A percentile compares a stretch with the other conserved stretches of the same genome.
These are phyloP conservation scores for Eimeria mitis DNA, from an alignment of 169 alveolate genomes.

Conservation along the genomic window DNA sequence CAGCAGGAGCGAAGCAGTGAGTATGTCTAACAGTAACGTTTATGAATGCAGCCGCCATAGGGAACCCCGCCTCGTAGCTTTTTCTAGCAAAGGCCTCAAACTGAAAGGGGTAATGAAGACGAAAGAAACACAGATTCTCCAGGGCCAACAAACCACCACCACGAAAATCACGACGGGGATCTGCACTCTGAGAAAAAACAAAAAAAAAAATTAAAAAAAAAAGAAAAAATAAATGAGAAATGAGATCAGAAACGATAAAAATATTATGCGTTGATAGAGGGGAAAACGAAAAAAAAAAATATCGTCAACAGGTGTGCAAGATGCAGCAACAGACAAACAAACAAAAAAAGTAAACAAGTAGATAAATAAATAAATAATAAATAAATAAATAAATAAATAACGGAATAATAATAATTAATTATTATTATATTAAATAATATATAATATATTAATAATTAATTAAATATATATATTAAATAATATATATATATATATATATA, in stretches of 20 bases:
- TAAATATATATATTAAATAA: too few relatives aligned
- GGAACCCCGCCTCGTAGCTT: constrained; percentile 56
- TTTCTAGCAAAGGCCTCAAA: not conserved
- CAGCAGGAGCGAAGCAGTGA: not conserved
- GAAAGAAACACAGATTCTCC: constrained; percentile 26
- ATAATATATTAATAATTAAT: too few relatives aligned
- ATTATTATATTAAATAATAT: too few relatives aligned
- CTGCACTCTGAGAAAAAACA: constrained; percentile 42
- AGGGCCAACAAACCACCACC: constrained; percentile 51
- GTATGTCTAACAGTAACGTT: constrained; percentile 26
- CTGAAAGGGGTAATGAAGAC: not conserved
- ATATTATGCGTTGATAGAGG: not conserved
- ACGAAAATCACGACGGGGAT: constrained; percentile 43
- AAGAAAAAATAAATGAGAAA: not conserved
- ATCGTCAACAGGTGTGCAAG: not conserved
- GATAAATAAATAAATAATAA: too few relatives aligned
- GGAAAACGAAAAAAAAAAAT: not conserved
- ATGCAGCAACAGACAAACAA: not conserved
- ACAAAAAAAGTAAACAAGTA: not conserved
- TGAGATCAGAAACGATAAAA: not conserved
- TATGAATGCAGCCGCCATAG: constrained; percentile 47
- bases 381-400: too few relatives aligned
- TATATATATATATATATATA: too few relatives aligned
- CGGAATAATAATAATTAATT: too few relatives aligned
- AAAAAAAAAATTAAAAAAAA: not conserved